Percentiles rank a stretch among this genome's conserved stretches.
These are phyloP conservation scores for Boletus sp. DNA, from an alignment of 1,284 basidiomycete genomes.

Conservation along the genomic window DNA sequence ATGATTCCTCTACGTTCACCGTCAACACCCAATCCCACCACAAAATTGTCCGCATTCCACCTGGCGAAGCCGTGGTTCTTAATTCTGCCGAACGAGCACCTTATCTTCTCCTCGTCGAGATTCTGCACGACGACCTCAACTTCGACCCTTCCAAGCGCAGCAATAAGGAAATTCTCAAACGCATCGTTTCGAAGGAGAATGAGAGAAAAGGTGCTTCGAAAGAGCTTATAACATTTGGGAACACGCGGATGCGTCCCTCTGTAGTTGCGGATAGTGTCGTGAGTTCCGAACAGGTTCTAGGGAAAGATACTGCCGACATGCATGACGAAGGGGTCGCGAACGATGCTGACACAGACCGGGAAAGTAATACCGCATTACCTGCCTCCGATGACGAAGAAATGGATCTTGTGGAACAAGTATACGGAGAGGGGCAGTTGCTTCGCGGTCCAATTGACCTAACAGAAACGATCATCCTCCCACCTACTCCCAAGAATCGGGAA, in stretches of 20 bases:
- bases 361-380: constrained; percentile 21
- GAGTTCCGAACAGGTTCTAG: constrained; percentile 27
- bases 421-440: constrained; percentile 73
- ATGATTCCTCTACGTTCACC: constrained; percentile 32
- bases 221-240: constrained; percentile 47
- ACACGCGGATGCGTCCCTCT: constrained; percentile 26
- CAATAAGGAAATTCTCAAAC: constrained; percentile 85
- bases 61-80: constrained; percentile 95
- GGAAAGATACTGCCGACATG: constrained; percentile 23
- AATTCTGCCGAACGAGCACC: constrained; percentile 98
- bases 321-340: constrained; percentile 18
- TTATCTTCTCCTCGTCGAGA: constrained; percentile 90
- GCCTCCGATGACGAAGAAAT: constrained; percentile 74
- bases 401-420: constrained; percentile 91
- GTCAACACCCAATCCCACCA: constrained; percentile 71
- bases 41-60: constrained; percentile 94
- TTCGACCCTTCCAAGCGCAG: constrained; percentile 85
- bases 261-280: constrained; percentile 22
- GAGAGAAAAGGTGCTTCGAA: constrained; percentile 52
- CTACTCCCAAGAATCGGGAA: constrained; percentile 83
- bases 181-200: constrained; percentile 74
- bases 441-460: constrained; percentile 69
- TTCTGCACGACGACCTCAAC: constrained; percentile 87
- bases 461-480: constrained; percentile 75
- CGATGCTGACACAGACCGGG: constrained; percentile 25